Conservation (phyloP, 352 stramenopile genomes). For the Globisporangium polare region DNA sequence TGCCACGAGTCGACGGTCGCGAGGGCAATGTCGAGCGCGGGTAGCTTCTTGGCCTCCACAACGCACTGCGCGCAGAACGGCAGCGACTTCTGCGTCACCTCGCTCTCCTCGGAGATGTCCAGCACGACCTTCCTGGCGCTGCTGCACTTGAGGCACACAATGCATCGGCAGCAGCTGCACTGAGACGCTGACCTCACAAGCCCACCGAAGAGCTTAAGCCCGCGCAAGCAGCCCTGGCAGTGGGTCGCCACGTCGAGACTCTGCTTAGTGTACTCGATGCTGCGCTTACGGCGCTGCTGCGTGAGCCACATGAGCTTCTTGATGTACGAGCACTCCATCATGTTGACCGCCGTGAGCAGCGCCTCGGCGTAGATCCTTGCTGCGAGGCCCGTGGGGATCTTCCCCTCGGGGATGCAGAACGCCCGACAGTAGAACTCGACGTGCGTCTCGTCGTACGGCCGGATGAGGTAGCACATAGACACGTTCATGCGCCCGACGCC, state of each 20-base stretch:
- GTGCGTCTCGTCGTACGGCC: constrained; percentile 18
- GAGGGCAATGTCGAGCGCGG: no score
- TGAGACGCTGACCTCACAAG: constrained; percentile 1
- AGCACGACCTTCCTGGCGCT: constrained; percentile 20
- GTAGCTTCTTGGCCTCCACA: no score
- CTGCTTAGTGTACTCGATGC: constrained; percentile 19
- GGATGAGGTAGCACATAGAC: constrained; percentile 43
- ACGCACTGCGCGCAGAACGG: constrained; percentile 60
- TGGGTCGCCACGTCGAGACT: constrained; percentile 3
- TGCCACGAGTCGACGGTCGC: no score
- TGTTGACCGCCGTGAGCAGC: constrained; percentile 22
- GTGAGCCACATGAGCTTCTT: constrained; percentile 35
- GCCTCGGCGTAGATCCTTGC: constrained; percentile 33
- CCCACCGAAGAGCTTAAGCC: constrained; percentile 5
- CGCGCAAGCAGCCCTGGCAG: constrained; percentile 1
- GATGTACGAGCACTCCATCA: constrained; percentile 26
- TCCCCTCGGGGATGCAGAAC: constrained; percentile 40
- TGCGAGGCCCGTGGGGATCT: constrained; percentile 10
- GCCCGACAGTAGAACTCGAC: constrained; percentile 51
- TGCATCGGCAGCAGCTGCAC: constrained; percentile 12
- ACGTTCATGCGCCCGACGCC: constrained; percentile 31
- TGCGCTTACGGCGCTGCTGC: constrained; percentile 18
- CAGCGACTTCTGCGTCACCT: constrained; percentile 37
- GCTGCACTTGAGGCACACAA: constrained; percentile 24
- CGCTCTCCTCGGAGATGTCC: constrained; percentile 24